Conservation (phyloP, 2,329 filamentous ascomycete species). For the Colletotrichum tanaceti region DNA sequence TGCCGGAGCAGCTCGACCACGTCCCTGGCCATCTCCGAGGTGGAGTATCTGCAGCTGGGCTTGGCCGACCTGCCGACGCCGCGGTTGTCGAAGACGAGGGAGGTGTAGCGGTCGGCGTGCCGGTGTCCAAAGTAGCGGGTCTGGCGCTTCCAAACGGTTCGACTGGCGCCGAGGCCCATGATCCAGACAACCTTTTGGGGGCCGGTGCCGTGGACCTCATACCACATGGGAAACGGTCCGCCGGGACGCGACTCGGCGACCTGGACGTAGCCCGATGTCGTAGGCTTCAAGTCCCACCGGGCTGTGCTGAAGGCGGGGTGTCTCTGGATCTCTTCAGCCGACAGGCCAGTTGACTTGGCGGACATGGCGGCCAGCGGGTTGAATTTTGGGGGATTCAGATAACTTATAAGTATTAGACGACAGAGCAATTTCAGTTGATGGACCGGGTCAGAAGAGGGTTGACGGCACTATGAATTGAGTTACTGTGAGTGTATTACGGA, state of each 20-base stretch:
- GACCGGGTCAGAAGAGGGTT: not conserved
- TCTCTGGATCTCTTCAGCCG: conserved; percentile 11
- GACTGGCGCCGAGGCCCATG: conserved; percentile 30
- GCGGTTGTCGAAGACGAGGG: conserved; percentile 74
- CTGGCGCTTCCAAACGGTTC: conserved; percentile 61
- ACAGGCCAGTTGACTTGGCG: not conserved
- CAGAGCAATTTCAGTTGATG: not conserved
- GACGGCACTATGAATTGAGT: no score
- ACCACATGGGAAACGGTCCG: conserved; percentile 28
- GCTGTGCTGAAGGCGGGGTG: conserved; percentile 27
- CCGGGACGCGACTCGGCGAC: conserved; percentile 22
- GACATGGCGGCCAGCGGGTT: not conserved
- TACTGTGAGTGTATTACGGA: not conserved
- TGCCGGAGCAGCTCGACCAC: conserved; percentile 67
- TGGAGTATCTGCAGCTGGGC: conserved; percentile 73
- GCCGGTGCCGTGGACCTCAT: conserved; percentile 25
- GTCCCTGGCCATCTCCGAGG: conserved; percentile 77
- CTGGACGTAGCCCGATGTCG: conserved; percentile 1
- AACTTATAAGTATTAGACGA: no score
- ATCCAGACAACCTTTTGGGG: conserved; percentile 29
- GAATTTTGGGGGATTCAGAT: no score
- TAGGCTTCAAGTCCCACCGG: conserved; percentile 15
- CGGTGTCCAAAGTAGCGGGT: conserved; percentile 74
- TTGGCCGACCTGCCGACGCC: conserved; percentile 76
- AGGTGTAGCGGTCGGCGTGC: conserved; percentile 67